Base-by-base conservation (phyloP, 1,139 yeast species). In the Suhomyces terraborum region DNA sequence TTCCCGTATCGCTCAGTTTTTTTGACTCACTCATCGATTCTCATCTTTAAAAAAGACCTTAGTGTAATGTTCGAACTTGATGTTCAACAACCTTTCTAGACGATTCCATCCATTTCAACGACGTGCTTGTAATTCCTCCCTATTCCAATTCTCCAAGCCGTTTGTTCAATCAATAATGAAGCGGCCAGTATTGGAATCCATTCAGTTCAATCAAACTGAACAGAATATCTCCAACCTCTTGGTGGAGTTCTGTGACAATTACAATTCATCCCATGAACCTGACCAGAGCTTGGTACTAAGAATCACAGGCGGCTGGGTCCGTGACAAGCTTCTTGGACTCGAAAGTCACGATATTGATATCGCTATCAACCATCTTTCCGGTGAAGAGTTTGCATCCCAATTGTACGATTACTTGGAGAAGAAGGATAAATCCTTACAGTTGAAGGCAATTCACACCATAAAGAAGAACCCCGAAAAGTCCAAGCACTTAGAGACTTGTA, bases 301-400 rank as follows among this genome's bases (percentile, higher is more conserved):
- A 48, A 86, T 93, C 52, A 91, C 98, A 0, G 99, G 99, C 23
- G 99, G 99, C 1, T 93, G 99, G 99, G 99, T 93, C 5, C 76
- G 99, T 54, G 99, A 93, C 62, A 93, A 93, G 66, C 67, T 93
- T 27, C 68, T 94, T 28, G 95, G 95, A 0, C 73, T 75, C 36
- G 81, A 79, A 23, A 83, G 94, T 40, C 82, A 93, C 56, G 99
- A 93, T 61, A 70, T 93, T 31, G 99, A 93, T 56, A 87, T 93
- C 41, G 98, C 97, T 6, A 78, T 94, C 43, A 89, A 93, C 60
- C 73, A 73, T 43, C 66, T 88, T 55, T 79, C 95, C 0, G 99
- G 99, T 1, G 88, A 86, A 56, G 82, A 82, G 31, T 93, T 94
- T 67, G 97, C 95, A 1, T 70, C 71, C 35, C 77, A 75, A 14